Base-by-base conservation (phyloP, 345 rosid species). In the Leavenworthia alabamica region DNA sequence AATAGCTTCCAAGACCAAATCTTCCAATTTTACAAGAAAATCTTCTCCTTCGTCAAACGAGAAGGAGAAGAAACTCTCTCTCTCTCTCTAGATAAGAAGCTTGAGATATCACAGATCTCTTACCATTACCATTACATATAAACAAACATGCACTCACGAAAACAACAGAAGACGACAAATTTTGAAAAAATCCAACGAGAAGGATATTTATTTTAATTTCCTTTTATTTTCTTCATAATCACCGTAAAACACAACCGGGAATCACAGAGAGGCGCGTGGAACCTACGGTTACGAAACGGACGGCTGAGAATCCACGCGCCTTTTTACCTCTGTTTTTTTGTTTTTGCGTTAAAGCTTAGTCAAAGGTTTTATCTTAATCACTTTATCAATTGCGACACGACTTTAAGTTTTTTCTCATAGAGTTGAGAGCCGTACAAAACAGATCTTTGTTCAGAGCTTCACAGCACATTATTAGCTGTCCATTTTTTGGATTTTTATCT, bases 281-380 rank as follows among this genome's bases (percentile, higher is more conserved):
- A 4, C 11, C 73, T 6, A 71, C 75, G 32, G 19, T 40, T 56
- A 31, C 16, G 31, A 41, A 56, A 71, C 47, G 60, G 53, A 71
- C 70, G 65, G 70, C 14, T 71, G 28, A 63, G 49, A 56, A 56
- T 56, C 70, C 75, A 71, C 75, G 70, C 75, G 66, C 70, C 60
- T 48, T 20, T n/a, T n/a, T n/a, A n/a, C n/a, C n/a, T n/a, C n/a
- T n/a, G n/a, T n/a, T n/a, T n/a, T n/a, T n/a, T n/a, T n/a, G n/a
- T n/a, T n/a, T n/a, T n/a, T n/a, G n/a, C n/a, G n/a, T n/a, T n/a
- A n/a, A 63, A 40, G 17, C 32, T 56, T 27, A 23, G 29, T 36
- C 64, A 46, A 67, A n/a, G n/a, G n/a, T n/a, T n/a, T 45, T 45
- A 45, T 53, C 17, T 27, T n/a, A n/a, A n/a, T 27, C 13, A 13